These are phyloP conservation scores for Penicillium sp. DNA, from an alignment of 2,329 filamentous ascomycete genomes.

Conservation along the genomic window DNA sequence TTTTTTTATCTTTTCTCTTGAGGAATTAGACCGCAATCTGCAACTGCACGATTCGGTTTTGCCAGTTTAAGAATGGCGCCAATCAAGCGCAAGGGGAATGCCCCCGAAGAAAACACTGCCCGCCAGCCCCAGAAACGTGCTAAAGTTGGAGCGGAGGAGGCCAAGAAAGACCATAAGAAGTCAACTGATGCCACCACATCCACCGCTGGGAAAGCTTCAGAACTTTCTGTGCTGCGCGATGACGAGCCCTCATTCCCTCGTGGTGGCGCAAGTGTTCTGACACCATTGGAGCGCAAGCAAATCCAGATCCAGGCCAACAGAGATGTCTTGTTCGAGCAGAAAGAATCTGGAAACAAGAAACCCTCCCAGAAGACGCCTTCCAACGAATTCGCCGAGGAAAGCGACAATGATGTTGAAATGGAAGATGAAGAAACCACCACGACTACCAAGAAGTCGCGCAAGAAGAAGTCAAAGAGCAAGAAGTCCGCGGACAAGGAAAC, in stretches of 20 bases:
- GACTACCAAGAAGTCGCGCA: conserved; percentile 41
- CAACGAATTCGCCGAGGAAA: conserved; percentile 61
- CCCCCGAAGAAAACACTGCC: conserved; percentile 36
- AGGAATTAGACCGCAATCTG: conserved; percentile 29
- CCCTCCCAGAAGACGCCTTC: conserved; percentile 41
- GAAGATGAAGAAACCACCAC: conserved; percentile 44
- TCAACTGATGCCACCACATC: conserved; percentile 25
- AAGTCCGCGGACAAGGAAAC: conserved; percentile 54
- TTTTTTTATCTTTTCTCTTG: conserved; percentile 29
- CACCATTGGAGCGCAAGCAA: conserved; percentile 92
- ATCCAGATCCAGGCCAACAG: conserved; percentile 90
- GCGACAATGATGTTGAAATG: conserved; percentile 55
- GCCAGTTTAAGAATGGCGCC: conserved; percentile 42
- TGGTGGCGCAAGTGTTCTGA: conserved; percentile 86
- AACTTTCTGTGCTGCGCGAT: conserved; percentile 56
- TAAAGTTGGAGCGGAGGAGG: conserved; percentile 39
- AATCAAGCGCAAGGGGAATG: conserved; percentile 48
- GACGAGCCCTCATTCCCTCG: conserved; percentile 90
- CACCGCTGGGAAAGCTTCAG: conserved; percentile 33
- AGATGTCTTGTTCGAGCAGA: conserved; percentile 87
- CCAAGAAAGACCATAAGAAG: conserved; percentile 38
- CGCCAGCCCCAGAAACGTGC: conserved; percentile 44
- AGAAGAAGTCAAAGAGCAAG: conserved; percentile 46
- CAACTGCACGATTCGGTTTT: conserved; percentile 28
- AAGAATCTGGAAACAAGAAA: conserved; percentile 51